Evolutionary conservation across 306 rosid species (phyloP).

Genomic region (Corylus heterophylla): DNA sequence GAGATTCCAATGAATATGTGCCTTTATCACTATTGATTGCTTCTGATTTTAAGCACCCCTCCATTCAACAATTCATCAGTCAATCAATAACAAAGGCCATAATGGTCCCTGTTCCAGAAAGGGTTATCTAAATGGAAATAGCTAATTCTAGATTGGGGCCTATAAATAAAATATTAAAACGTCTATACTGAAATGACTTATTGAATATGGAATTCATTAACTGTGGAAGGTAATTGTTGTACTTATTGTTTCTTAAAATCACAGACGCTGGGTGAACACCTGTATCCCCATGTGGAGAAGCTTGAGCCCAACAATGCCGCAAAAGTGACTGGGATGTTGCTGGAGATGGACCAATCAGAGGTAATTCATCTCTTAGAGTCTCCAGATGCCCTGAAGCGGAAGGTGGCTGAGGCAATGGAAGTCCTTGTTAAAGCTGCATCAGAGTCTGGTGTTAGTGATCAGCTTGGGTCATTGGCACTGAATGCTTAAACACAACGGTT

Average conservation of each 20-base stretch:
- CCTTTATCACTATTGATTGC: background rate
- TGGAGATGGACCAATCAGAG: conserved; percentile 96
- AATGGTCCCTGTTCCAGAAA: background rate
- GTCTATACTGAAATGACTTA: background rate
- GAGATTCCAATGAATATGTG: background rate
- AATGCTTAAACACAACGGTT: conserved; percentile 37
- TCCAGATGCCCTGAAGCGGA: conserved; percentile 73
- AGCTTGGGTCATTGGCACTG: conserved; percentile 48
- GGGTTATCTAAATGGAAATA: background rate
- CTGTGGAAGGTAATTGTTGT: conserved; percentile 18
- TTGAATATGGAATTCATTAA: background rate
- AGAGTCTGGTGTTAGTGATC: conserved; percentile 59
- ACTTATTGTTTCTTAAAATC: conserved; percentile 11
- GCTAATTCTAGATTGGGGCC: background rate
- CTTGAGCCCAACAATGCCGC: conserved; percentile 58
- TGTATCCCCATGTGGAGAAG: conserved; percentile 79
- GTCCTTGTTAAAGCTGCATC: conserved; percentile 64
- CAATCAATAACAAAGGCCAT: background rate
- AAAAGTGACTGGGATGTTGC: conserved; percentile 89
- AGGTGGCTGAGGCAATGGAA: conserved; percentile 87
- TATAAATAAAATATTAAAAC: background rate
- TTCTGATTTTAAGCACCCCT: background rate
- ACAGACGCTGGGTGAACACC: conserved; percentile 88
- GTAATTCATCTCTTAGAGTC: conserved; percentile 93
- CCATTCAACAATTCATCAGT: background rate